Evolutionary conservation across 176 grass and related monocot species (phyloP).

Genomic region (Zoysia japonica): DNA sequence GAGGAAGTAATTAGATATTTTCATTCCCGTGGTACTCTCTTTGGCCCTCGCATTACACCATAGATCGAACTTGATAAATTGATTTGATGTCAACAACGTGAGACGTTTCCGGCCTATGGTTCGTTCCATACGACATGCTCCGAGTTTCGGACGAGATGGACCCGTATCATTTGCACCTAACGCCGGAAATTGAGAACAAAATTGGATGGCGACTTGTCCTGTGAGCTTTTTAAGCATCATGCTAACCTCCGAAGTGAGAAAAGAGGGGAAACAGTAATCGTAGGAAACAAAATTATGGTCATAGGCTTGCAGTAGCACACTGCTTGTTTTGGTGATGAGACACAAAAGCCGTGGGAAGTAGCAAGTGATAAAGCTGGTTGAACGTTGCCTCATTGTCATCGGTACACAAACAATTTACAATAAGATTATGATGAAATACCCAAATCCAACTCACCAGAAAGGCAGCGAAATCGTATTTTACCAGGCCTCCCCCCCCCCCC

Average conservation of each 20-base stretch:
- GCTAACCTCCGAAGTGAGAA: constrained; percentile 5
- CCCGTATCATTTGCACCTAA: constrained; percentile 48
- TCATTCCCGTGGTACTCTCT: no score
- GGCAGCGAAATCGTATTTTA: no score
- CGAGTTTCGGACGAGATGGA: constrained; percentile 37
- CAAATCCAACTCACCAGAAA: no score
- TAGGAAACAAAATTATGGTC: constrained; percentile 36
- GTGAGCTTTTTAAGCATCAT: constrained; percentile 44
- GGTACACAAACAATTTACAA: no score
- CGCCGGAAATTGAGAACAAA: constrained; percentile 51
- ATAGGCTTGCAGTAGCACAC: constrained; percentile 37
- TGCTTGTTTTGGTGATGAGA: background rate
- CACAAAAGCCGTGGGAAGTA: background rate
- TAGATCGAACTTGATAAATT: background rate
- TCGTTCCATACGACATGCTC: constrained; percentile 43
- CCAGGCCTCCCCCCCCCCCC: no score
- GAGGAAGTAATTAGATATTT: no score
- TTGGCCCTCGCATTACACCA: background rate
- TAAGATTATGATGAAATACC: no score
- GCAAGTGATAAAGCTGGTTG: background rate
- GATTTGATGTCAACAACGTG: constrained; percentile 11
- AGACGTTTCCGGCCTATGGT: background rate
- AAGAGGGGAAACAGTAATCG: background rate
- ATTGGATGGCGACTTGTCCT: constrained; percentile 4
- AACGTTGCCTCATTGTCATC: background rate